A percentile compares a stretch with the other conserved stretches of the same genome.
phyloP scores from a whole-genome alignment of 1,284 basidiomycete species.

The Apiotrichum akiyoshidainum region DNA sequence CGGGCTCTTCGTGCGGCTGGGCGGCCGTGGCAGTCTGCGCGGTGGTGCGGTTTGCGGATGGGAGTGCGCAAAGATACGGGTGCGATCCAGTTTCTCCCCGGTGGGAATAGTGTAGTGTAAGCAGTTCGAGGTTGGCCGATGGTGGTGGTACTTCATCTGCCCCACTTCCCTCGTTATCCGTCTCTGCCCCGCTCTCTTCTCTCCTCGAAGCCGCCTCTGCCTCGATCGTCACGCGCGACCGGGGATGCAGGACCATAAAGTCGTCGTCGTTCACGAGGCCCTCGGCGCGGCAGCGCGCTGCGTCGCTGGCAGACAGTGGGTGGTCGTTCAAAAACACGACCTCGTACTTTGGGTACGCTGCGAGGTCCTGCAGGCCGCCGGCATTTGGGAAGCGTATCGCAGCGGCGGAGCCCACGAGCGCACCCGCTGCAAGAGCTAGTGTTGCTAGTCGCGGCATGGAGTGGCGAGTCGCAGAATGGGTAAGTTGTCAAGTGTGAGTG shows the following conservation, averaged over 20 bases:
- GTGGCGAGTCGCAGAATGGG: not conserved
- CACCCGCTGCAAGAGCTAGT: conserved; percentile 27
- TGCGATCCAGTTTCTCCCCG: conserved; percentile 11
- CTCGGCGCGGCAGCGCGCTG: conserved; percentile 63
- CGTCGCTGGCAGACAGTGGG: conserved; percentile 71
- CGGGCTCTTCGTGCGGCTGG: conserved; percentile 32
- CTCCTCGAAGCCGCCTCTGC: conserved; percentile 31
- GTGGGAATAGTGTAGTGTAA: conserved; percentile 35
- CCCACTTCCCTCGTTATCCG: not conserved
- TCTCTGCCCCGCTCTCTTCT: not conserved
- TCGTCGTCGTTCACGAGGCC: conserved; percentile 68
- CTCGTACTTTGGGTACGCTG: conserved; percentile 78
- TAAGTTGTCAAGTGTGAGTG: not conserved
- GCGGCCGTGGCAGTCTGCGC: conserved; percentile 24
- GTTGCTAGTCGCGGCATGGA: not conserved
- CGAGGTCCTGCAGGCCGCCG: conserved; percentile 59
- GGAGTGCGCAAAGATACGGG: conserved; percentile 48
- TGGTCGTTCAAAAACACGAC: conserved; percentile 75
- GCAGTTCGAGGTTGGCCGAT: conserved; percentile 19
- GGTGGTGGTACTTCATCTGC: not conserved
- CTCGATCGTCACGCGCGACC: conserved; percentile 58
- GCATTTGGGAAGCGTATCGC: conserved; percentile 22
- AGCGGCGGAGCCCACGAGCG: conserved; percentile 2
- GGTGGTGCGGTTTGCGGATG: conserved; percentile 31
- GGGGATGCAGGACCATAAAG: conserved; percentile 62